Evolutionary conservation across 2,329 filamentous ascomycete species (phyloP).

Genomic region (Zymoseptoria brevis): DNA sequence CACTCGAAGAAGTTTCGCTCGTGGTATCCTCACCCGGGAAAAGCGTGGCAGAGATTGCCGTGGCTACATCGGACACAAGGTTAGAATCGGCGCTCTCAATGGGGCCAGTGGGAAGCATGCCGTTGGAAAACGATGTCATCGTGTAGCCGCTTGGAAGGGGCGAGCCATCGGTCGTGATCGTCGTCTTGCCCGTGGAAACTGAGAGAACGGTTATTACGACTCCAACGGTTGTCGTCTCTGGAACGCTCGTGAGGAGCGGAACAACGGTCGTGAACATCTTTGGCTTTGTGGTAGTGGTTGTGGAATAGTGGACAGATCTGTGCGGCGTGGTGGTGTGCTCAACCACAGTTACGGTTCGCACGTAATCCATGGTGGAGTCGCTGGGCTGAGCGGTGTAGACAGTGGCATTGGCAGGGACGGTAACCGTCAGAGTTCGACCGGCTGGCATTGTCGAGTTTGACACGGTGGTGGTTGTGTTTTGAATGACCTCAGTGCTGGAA

Average conservation of each 20-base stretch:
- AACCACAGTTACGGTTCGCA: conserved; percentile 7
- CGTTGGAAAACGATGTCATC: not conserved
- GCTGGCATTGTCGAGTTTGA: conserved; percentile 1
- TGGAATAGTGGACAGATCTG: conserved; percentile 1
- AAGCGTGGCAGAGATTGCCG: too few species aligned
- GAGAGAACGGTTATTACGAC: conserved; percentile 12
- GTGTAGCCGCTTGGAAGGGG: not conserved
- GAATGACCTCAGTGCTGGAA: not conserved
- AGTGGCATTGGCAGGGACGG: conserved; percentile 7
- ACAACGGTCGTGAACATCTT: conserved; percentile 5
- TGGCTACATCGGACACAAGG: too few species aligned
- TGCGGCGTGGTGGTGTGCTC: conserved; percentile 3
- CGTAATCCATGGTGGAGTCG: conserved; percentile 5
- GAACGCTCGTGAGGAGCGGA: conserved; percentile 8
- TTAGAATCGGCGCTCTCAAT: too few species aligned
- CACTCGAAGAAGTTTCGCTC: too few species aligned
- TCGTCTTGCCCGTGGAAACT: conserved; percentile 4
- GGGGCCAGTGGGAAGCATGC: not conserved
- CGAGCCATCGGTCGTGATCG: not conserved
- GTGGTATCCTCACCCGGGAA: too few species aligned
- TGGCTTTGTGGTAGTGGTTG: not conserved
- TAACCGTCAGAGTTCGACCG: conserved; percentile 9
- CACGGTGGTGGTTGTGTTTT: not conserved
- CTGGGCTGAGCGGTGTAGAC: not conserved
- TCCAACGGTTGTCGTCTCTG: conserved; percentile 6